Evolutionary conservation across 2,329 filamentous ascomycete genomes (phyloP).

Genomic region (Pseudocercospora crystallina): DNA sequence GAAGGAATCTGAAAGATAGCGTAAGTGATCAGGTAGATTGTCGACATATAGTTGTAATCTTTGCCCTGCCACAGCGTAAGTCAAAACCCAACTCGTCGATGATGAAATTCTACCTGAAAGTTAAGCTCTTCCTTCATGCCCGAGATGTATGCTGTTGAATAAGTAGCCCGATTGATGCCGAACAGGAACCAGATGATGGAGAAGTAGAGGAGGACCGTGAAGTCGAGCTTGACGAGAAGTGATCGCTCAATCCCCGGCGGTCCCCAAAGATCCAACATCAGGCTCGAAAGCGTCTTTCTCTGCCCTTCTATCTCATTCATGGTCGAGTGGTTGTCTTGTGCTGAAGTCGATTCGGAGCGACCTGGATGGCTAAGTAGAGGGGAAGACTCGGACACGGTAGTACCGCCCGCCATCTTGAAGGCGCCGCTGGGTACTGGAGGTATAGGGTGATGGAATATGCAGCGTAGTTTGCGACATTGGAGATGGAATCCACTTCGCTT

Average conservation of each 20-base stretch:
- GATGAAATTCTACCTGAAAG: conserved; percentile 39
- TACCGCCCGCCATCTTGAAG: conserved; percentile 2
- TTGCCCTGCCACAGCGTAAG: conserved; percentile 9
- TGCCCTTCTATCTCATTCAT: too few relatives aligned
- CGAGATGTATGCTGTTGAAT: conserved; percentile 52
- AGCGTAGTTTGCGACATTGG: conserved; percentile 12
- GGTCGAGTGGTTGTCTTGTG: background rate
- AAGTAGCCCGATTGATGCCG: conserved; percentile 47
- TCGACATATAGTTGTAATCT: conserved; percentile 23
- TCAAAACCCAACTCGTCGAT: conserved; percentile 5
- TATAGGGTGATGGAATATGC: conserved; percentile 6
- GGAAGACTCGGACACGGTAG: background rate
- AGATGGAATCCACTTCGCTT: background rate
- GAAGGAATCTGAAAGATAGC: conserved; percentile 48
- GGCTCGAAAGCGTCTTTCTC: background rate
- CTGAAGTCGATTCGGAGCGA: too few relatives aligned
- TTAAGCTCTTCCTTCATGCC: conserved; percentile 55
- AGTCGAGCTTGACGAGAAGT: conserved; percentile 20
- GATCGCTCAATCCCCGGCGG: conserved; percentile 15
- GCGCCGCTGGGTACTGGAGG: background rate
- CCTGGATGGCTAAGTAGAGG: background rate
- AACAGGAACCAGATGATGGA: conserved; percentile 52
- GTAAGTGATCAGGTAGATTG: conserved; percentile 40
- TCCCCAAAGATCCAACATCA: conserved; percentile 14
- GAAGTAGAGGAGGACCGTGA: conserved; percentile 38